A percentile compares a stretch with the other conserved stretches of the same genome.
These are phyloP conservation scores for Rheum nobile DNA, from an alignment of 148 eudicot species.

Conservation along the genomic window DNA sequence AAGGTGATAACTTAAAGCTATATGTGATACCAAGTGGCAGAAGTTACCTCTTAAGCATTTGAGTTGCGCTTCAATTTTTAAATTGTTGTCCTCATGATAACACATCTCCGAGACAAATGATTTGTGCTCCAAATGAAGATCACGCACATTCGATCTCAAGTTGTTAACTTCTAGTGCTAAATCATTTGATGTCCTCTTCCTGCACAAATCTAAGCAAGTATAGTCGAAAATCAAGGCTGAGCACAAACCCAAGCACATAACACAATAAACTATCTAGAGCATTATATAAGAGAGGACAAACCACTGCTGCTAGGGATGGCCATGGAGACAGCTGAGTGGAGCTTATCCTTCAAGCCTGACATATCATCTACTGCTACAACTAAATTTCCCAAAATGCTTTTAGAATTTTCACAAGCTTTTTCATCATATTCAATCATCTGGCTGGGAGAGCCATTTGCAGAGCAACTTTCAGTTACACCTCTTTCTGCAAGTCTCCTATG, in stretches of 20 bases:
- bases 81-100: slow-evolving; percentile 40
- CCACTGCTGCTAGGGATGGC: too few species aligned
- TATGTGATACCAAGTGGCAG: neutral
- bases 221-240: neutral
- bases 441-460: too few species aligned
- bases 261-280: neutral
- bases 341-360: too few species aligned
- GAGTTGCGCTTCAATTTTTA: slow-evolving; percentile 59
- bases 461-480: slow-evolving; percentile 72
- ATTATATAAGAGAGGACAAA: slow-evolving; percentile 2
- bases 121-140: slow-evolving; percentile 58
- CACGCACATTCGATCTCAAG: slow-evolving; percentile 36
- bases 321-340: too few species aligned
- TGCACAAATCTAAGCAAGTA: slow-evolving; percentile 37
- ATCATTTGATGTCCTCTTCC: slow-evolving; percentile 30
- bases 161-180: too few species aligned
- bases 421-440: too few species aligned
- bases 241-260: neutral
- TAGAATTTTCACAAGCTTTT: too few species aligned
- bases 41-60: slow-evolving; percentile 53
- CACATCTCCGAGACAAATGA: slow-evolving; percentile 44
- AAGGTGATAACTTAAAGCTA: neutral
- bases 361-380: too few species aligned
- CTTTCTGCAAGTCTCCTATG: slow-evolving; percentile 49
- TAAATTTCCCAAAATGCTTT: too few species aligned